Conservation (phyloP, 2,329 filamentous ascomycete species). For the Helminthosporium solani region DNA sequence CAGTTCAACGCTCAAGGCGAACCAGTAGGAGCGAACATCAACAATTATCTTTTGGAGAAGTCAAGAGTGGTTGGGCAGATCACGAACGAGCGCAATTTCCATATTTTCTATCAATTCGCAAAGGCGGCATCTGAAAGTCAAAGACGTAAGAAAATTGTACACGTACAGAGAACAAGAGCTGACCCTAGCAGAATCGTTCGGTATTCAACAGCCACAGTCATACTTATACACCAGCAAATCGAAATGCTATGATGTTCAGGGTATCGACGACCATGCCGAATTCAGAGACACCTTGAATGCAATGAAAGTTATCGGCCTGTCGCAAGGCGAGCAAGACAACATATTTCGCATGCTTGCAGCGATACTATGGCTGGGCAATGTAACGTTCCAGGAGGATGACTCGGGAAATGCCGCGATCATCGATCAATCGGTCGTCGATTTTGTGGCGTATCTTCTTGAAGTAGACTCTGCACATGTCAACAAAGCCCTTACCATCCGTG, state of each 20-base stretch:
- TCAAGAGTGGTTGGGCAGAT: conserved; percentile 94
- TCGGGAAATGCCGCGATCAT: conserved; percentile 81
- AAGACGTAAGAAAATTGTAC: conserved; percentile 51
- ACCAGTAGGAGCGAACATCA: conserved; percentile 94
- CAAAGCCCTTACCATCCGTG: conserved; percentile 83
- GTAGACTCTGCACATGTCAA: conserved; percentile 78
- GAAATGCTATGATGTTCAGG: conserved; percentile 91
- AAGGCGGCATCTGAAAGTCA: conserved; percentile 90
- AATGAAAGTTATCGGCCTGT: conserved; percentile 91
- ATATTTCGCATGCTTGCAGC: conserved; percentile 95
- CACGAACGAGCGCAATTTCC: conserved; percentile 92
- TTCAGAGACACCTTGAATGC: conserved; percentile 88
- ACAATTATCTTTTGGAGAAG: conserved; percentile 96
- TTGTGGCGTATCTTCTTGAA: conserved; percentile 90
- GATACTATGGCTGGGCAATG: conserved; percentile 91
- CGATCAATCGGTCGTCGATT: conserved; percentile 90
- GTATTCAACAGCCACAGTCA: conserved; percentile 85
- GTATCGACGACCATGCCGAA: conserved; percentile 88
- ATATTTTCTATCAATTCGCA: conserved; percentile 99
- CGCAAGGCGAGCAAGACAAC: conserved; percentile 85
- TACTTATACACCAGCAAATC: conserved; percentile 93
- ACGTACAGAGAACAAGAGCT: conserved; percentile 7
- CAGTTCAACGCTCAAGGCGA: conserved; percentile 92
- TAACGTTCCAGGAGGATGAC: conserved; percentile 87
- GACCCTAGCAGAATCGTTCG: conserved; percentile 65